Conservation (phyloP, 2,329 filamentous ascomycete genomes). For the Alternaria consortialis region DNA sequence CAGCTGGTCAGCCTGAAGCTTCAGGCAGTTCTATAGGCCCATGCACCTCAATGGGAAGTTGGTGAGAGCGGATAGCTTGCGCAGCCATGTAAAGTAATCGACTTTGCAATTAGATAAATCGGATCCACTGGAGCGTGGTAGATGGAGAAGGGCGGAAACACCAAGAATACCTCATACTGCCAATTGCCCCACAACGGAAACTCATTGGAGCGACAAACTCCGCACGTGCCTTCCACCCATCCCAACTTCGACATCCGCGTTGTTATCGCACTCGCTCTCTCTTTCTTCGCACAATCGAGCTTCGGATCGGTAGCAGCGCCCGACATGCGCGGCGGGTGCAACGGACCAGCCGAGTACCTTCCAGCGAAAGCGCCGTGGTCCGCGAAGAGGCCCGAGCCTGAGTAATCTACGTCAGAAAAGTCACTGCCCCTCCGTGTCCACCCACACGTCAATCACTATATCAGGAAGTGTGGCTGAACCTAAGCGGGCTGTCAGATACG, state of each 20-base stretch:
- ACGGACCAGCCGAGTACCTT: constrained; percentile 6
- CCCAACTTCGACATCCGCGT: not conserved
- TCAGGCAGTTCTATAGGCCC: constrained; percentile 10
- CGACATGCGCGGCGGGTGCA: constrained; percentile 22
- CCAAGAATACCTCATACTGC: constrained; percentile 1
- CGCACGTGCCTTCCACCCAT: not conserved
- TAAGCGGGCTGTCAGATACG: constrained; percentile 38
- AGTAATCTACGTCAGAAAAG: constrained; percentile 36
- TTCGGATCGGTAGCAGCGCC: constrained; percentile 8
- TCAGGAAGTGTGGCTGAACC: constrained; percentile 39
- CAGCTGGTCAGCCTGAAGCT: constrained; percentile 39
- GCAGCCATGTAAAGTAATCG: not conserved
- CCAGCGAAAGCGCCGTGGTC: constrained; percentile 10
- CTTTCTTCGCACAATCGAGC: constrained; percentile 3
- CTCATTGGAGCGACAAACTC: not conserved
- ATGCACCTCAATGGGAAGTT: constrained; percentile 8
- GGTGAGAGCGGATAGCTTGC: not conserved
- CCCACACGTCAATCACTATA: constrained; percentile 29
- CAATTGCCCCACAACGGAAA: constrained; percentile 1
- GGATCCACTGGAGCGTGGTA: not conserved
- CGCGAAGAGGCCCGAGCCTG: constrained; percentile 26
- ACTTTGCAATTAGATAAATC: not conserved
- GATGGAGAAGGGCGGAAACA: constrained; percentile 7
- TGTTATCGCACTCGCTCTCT: not conserved
- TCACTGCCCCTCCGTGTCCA: constrained; percentile 26